Base-by-base conservation (phyloP, 2,329 filamentous ascomycete species). In the Pseudocercospora pini-densiflorae region DNA sequence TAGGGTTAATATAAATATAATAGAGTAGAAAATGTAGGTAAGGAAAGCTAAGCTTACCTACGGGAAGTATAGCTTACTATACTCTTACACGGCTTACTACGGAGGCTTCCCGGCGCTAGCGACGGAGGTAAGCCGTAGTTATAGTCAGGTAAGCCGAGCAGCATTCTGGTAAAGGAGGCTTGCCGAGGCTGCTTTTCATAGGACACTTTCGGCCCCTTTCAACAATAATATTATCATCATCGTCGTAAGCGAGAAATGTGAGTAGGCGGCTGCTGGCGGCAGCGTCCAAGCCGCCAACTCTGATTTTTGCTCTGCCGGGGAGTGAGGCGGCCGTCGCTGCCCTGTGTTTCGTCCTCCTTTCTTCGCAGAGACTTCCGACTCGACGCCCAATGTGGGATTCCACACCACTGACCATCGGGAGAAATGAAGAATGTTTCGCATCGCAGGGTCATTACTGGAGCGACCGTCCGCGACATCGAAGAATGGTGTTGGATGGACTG, bases 361-460 rank as follows among this genome's bases (percentile, higher is more conserved):
- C 51, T 24, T 29, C 51, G 10, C 51, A 54, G 9, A 10, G 10
- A 2, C 21, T 27, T 58, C 36, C 61, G 51, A 58, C 61, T 55
- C 61, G 61, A 63, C 51, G 61, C 61, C 61, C 61, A 58, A 63
- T 36, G 61, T 62, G 61, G 61, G 61, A 62, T 57, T 53, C 36
- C 53, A 51, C 47, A 36, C 33, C n/a, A 51, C 47, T 40, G 27
- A 19, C 49, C 61, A 62, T 57, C 49, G 54, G 61, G 23, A 53
- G 49, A 62, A 57, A 62, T 58, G 61, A 62, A 43, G 36, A 29
- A 57, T 63, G 61, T 63, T 63, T 63, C 61, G 61, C 54, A 45
- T 31, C 43, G 61, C 53, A 53, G 54, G 61, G 47, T 33, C 23
- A 33, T 47, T 45, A 62, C 31, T 62, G 45, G 59, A 54, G 45